Percentiles rank a stretch among this genome's conserved stretches.
Evolutionary conservation across 1,284 basidiomycete species (phyloP).

Genomic region (Rhodotorula sp.): DNA sequence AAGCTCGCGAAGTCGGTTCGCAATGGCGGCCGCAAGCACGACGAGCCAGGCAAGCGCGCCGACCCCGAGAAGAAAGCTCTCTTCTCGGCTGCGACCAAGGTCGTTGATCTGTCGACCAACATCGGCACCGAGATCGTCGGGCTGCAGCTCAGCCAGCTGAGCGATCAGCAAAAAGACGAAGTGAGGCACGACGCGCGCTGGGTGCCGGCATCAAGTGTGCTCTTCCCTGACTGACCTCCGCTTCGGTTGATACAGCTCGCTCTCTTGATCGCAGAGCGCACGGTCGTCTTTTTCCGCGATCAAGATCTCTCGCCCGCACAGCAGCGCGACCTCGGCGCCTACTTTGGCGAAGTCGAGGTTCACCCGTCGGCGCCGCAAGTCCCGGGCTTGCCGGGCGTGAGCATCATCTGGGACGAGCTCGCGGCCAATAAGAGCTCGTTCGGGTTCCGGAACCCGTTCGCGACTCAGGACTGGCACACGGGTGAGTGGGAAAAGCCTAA

Average conservation of each 20-base stretch:
- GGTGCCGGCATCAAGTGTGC: neutral
- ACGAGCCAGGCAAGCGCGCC: constrained; percentile 46
- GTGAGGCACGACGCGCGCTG: neutral
- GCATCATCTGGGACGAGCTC: constrained; percentile 27
- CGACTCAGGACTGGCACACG: constrained; percentile 13
- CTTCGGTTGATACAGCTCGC: constrained; percentile 15
- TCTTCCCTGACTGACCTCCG: neutral
- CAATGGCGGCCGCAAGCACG: constrained; percentile 39
- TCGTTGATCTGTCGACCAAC: constrained; percentile 42
- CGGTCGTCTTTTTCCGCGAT: constrained; percentile 46
- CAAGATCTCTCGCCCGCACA: constrained; percentile 46
- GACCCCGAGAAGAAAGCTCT: constrained; percentile 48
- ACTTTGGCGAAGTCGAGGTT: constrained; percentile 45
- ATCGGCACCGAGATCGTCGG: constrained; percentile 47
- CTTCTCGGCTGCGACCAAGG: constrained; percentile 46
- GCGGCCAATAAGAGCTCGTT: neutral
- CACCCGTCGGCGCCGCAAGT: constrained; percentile 27
- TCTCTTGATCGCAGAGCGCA: constrained; percentile 35
- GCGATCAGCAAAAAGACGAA: constrained; percentile 33
- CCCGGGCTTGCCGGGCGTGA: constrained; percentile 15
- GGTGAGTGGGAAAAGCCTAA: neutral
- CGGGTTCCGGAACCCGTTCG: constrained; percentile 14
- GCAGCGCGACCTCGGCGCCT: constrained; percentile 45
- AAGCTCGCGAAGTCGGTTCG: constrained; percentile 10
- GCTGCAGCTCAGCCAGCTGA: constrained; percentile 41